phyloP scores from a whole-genome alignment of 1,284 basidiomycete species.

The Trametes pubescens region DNA sequence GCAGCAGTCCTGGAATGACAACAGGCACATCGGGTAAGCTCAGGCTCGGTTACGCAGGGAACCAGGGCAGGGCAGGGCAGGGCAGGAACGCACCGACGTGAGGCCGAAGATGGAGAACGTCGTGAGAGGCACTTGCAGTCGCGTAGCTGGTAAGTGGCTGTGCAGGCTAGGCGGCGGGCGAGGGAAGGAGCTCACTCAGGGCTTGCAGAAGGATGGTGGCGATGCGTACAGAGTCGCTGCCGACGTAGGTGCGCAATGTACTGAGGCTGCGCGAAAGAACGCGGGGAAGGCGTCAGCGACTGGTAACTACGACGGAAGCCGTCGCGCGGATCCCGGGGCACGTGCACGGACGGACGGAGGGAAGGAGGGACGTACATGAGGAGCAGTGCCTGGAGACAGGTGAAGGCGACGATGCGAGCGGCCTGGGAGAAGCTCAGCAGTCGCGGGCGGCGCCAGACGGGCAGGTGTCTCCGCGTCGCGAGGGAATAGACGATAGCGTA shows the following conservation, averaged over 20 bases:
- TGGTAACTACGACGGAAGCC: not conserved
- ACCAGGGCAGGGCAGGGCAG: not conserved
- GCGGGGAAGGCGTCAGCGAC: not conserved
- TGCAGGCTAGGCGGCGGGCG: not conserved
- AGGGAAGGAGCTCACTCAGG: slow-evolving; percentile 27
- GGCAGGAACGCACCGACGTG: slow-evolving; percentile 17
- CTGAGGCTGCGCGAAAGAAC: slow-evolving; percentile 21
- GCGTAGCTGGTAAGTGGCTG: not conserved
- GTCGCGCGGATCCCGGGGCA: not conserved
- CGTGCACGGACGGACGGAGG: not conserved
- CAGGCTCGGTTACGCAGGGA: too few relatives aligned
- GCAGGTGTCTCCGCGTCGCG: slow-evolving; percentile 22
- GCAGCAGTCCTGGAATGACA: slow-evolving; percentile 7
- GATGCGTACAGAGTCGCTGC: slow-evolving; percentile 25
- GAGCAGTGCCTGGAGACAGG: slow-evolving; percentile 33
- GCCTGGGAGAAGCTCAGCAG: slow-evolving; percentile 24
- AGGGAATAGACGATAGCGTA: slow-evolving; percentile 29
- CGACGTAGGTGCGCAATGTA: slow-evolving; percentile 28
- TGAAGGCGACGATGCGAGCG: slow-evolving; percentile 33
- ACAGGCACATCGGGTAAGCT: not conserved
- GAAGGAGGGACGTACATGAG: slow-evolving; percentile 30
- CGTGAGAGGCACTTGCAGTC: slow-evolving; percentile 28
- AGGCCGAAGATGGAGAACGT: slow-evolving; percentile 26
- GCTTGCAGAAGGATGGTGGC: slow-evolving; percentile 34
- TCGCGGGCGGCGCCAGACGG: slow-evolving; percentile 5